Evolutionary conservation across 495 filamentous ascomycete genomes (phyloP), one percentile per base, ranked within the genome.

Genomic region (Penicillium steckii): DNA sequence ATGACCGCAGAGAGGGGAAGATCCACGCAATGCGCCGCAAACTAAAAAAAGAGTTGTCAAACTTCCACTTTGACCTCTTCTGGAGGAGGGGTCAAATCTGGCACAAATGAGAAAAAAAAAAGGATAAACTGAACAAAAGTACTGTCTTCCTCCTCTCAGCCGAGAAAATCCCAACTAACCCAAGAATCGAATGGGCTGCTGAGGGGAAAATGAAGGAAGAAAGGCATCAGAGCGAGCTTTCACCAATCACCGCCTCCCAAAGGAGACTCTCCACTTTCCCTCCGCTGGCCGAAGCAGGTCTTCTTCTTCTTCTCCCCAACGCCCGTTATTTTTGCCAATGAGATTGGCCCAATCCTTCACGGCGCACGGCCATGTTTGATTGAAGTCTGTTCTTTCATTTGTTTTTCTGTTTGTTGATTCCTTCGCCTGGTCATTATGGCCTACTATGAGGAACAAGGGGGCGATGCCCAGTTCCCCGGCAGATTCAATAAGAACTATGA

Each of bases 371-470:
- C 23, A 46, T 41, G 22, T 23, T 41, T 41, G 38, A 21, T 13
- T 35, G 13, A 23, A n/a, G n/a, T n/a, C n/a, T n/a, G 38, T n/a
- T 8, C 8, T 41, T 15, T 15, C 15, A 15, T 7, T 17, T 15
- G 3, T 15, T 37, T 37, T 37, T 15, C 1, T 17, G n/a, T n/a
- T n/a, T n/a, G n/a, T n/a, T n/a, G n/a, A 29, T 23, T 41, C 17
- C 8, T 21, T 41, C 9, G 17, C n/a, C 29, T 30, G 22, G 52
- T 55, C 56, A 51, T 55, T 26, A 77, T 77, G 74, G 67, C 72
- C 46, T 72, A 62, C 37, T 74, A 73, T 56, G 74, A 77, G 8
- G 74, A 77, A 22, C 49, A 64, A 56, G 71, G 65, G 8, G 67
- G 62, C 15, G 72, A 77, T 30, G 50, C 57, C 52, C 69, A 62